A percentile compares a stretch with the other conserved stretches of the same genome.
Evolutionary conservation across 2,329 filamentous ascomycete genomes (phyloP).

Genomic region (Diaporthe vexans): DNA sequence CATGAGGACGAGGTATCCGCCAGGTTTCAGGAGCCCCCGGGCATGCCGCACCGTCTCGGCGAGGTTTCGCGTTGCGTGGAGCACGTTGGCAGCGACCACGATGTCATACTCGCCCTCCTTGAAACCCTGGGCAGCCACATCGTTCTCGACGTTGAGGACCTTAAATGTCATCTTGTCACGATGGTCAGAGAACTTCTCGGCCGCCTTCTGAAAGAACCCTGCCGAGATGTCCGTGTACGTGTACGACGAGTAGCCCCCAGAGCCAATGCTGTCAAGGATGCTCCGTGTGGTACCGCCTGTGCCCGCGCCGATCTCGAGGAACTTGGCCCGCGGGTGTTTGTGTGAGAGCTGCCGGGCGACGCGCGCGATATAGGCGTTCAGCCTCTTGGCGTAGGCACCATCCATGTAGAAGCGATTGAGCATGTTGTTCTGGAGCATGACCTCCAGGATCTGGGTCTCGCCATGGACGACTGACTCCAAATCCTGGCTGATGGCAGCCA

Average conservation of each 20-base stretch:
- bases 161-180: conserved; percentile 31
- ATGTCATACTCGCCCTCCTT: conserved; percentile 47
- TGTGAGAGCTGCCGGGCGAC: conserved; percentile 10
- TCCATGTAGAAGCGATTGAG: conserved; percentile 49
- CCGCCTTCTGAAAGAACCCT: conserved; percentile 51
- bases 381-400: conserved; percentile 5
- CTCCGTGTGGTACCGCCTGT: conserved; percentile 55
- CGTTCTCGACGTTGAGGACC: conserved; percentile 48
- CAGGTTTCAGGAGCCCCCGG: conserved; percentile 50
- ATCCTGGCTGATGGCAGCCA: conserved; percentile 41
- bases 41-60: conserved; percentile 46
- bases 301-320: conserved; percentile 50
- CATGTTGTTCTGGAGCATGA: conserved; percentile 49
- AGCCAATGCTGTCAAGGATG: conserved; percentile 50
- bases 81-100: conserved; percentile 49
- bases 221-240: conserved; percentile 59
- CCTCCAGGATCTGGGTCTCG: conserved; percentile 50
- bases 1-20: conserved; percentile 50
- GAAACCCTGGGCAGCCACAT: conserved; percentile 50
- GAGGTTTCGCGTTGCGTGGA: conserved; percentile 48
- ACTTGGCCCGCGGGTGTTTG: conserved; percentile 10
- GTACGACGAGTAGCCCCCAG: conserved; percentile 52
- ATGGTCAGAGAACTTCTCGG: conserved; percentile 45
- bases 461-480: conserved; percentile 41
- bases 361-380: conserved; percentile 34